Percentiles rank a stretch among this genome's conserved stretches.
Conservation (phyloP, 345 rosid genomes). For the Erucastrum elatum region DNA sequence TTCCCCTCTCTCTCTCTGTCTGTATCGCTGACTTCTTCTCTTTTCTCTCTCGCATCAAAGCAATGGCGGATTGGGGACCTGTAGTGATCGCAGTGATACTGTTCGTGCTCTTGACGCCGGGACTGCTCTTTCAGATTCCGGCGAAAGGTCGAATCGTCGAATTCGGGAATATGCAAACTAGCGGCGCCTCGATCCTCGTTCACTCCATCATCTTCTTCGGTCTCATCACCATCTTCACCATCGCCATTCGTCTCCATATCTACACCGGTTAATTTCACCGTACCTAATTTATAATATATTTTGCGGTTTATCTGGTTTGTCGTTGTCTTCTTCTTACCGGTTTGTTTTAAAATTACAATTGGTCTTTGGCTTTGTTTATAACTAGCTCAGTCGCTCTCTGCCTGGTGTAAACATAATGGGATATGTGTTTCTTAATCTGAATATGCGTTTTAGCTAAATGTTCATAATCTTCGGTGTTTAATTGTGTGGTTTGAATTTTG, state of each 20-base stretch:
- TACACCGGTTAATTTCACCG: conserved; percentile 47
- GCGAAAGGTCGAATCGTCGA: conserved; percentile 59
- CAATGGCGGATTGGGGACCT: conserved; percentile 97
- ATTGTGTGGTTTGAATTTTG: neutral
- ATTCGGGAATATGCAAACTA: conserved; percentile 78
- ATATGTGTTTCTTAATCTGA: neutral
- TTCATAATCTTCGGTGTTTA: neutral
- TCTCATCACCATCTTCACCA: conserved; percentile 76
- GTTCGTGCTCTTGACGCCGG: conserved; percentile 78
- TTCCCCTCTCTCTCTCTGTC: neutral
- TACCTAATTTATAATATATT: neutral
- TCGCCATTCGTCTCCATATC: conserved; percentile 72
- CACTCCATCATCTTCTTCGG: conserved; percentile 82
- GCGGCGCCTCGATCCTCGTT: conserved; percentile 68
- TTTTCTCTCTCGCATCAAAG: neutral
- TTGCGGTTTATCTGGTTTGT: neutral
- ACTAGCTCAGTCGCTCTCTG: neutral
- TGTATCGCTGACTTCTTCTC: neutral
- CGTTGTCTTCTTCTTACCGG: neutral
- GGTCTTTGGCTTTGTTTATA: neutral
- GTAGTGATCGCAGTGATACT: conserved; percentile 78
- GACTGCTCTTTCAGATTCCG: conserved; percentile 82
- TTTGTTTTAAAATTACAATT: conserved; percentile 2
- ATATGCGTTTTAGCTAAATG: neutral
- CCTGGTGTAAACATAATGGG: neutral